Evolutionary conservation across 371 early-diverging fungal genomes (phyloP).

Genomic region (Encephalitozoon romaleae): DNA sequence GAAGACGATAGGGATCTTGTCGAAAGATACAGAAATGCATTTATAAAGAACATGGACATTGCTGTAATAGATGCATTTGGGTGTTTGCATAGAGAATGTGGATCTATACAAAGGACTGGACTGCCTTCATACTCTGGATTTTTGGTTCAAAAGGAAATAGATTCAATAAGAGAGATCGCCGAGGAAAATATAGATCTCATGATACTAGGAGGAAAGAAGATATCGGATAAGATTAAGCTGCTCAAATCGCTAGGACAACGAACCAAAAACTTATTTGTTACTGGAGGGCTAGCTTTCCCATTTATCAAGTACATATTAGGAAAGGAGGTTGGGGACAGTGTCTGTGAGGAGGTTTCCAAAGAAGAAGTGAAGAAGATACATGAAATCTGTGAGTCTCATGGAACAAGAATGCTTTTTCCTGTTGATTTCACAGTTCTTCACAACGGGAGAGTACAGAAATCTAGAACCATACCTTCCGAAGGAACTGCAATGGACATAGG

Average conservation of each 20-base stretch:
- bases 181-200: constrained; percentile 70
- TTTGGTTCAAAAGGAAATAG: constrained; percentile 94
- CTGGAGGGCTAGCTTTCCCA: constrained; percentile 93
- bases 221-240: constrained; percentile 90
- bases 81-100: constrained; percentile 84
- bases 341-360: constrained; percentile 64
- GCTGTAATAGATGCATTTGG: constrained; percentile 97
- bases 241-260: constrained; percentile 71
- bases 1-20: constrained; percentile 47
- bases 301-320: constrained; percentile 77
- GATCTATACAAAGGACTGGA: constrained; percentile 78
- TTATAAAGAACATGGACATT: constrained; percentile 82
- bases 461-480: background rate
- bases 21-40: constrained; percentile 67
- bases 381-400: constrained; percentile 73
- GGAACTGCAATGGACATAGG: constrained; percentile 79
- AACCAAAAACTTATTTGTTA: constrained; percentile 69
- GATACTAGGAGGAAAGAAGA: constrained; percentile 94
- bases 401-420: constrained; percentile 76
- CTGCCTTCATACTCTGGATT: constrained; percentile 78
- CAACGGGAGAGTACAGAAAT: constrained; percentile 66
- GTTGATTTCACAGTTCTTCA: constrained; percentile 77
- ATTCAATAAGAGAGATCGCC: constrained; percentile 59
- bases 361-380: constrained; percentile 71
- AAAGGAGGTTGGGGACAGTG: constrained; percentile 65